A percentile compares a stretch with the other conserved stretches of the same genome.
Evolutionary conservation across 805 yeast genomes (phyloP).

Genomic region (Lipomyces yamanashiensis): DNA sequence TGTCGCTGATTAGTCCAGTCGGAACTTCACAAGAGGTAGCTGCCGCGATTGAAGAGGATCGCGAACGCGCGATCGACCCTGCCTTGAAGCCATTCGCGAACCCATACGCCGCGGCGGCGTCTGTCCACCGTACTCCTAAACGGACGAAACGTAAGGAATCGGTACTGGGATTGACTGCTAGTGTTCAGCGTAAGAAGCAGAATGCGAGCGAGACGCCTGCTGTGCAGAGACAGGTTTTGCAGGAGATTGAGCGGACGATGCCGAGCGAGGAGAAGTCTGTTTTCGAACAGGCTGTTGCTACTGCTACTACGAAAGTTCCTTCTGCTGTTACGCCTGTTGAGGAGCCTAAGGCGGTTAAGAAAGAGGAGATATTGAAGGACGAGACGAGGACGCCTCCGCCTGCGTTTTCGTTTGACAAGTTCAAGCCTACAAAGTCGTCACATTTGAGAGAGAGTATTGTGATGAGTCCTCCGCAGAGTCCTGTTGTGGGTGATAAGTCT

Average conservation of each 20-base stretch:
- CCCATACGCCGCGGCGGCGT: slow-evolving; percentile 49
- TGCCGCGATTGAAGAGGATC: slow-evolving; percentile 21
- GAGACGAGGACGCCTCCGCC: slow-evolving; percentile 2
- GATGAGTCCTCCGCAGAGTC: slow-evolving; percentile 26
- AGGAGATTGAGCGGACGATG: slow-evolving; percentile 30
- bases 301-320: slow-evolving; percentile 23
- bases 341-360: not conserved
- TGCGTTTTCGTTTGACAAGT: slow-evolving; percentile 15
- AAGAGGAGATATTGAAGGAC: not conserved
- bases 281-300: slow-evolving; percentile 25
- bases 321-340: not conserved
- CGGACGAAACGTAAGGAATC: slow-evolving; percentile 18
- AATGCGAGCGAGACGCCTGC: not conserved
- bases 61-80: slow-evolving; percentile 31
- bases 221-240: slow-evolving; percentile 14
- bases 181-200: slow-evolving; percentile 6
- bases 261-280: slow-evolving; percentile 27
- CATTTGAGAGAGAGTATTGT: slow-evolving; percentile 30
- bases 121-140: slow-evolving; percentile 13
- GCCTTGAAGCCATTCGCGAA: slow-evolving; percentile 47
- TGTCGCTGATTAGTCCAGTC: slow-evolving; percentile 51
- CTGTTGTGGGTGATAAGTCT: not conserved
- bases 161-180: slow-evolving; percentile 12
- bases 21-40: slow-evolving; percentile 38
- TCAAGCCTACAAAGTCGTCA: slow-evolving; percentile 31